phyloP scores from a whole-genome alignment of 2,329 filamentous ascomycete species.

The Trichoderma sp. region DNA sequence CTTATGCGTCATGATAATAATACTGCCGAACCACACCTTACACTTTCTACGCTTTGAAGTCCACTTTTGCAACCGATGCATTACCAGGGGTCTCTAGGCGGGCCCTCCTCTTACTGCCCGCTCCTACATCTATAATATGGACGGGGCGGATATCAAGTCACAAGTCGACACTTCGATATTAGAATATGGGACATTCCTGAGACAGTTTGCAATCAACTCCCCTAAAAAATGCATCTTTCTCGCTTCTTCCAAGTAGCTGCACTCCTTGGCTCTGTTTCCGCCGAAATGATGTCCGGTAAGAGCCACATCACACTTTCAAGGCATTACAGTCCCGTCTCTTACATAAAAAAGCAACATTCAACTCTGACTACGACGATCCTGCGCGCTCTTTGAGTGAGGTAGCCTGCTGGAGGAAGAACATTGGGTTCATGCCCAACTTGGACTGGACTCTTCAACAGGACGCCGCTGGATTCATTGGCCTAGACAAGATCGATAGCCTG shows the following conservation, averaged over 20 bases:
- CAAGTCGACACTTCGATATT: background rate
- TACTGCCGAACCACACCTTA: background rate
- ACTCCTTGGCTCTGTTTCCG: background rate
- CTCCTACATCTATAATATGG: background rate
- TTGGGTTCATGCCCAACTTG: slow-evolving; percentile 11
- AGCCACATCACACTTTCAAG: background rate
- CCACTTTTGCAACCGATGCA: background rate
- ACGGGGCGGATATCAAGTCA: no score
- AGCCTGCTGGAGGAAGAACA: slow-evolving; percentile 13
- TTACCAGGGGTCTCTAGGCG: background rate
- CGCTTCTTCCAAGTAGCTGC: background rate
- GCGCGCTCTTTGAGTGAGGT: slow-evolving; percentile 10
- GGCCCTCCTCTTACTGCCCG: background rate
- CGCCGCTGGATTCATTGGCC: slow-evolving; percentile 12
- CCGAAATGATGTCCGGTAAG: slow-evolving; percentile 5
- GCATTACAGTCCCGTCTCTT: background rate
- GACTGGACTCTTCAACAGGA: slow-evolving; percentile 18
- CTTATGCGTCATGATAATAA: background rate
- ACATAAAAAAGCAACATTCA: slow-evolving; percentile 5
- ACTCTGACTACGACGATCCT: slow-evolving; percentile 10
- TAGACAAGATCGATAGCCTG: background rate
- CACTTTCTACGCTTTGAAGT: background rate
- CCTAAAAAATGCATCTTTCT: background rate
- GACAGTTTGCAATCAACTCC: background rate
- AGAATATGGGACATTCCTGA: background rate